These are phyloP conservation scores for Quercus cerris DNA, from an alignment of 306 rosid species.

Conservation along the genomic window DNA sequence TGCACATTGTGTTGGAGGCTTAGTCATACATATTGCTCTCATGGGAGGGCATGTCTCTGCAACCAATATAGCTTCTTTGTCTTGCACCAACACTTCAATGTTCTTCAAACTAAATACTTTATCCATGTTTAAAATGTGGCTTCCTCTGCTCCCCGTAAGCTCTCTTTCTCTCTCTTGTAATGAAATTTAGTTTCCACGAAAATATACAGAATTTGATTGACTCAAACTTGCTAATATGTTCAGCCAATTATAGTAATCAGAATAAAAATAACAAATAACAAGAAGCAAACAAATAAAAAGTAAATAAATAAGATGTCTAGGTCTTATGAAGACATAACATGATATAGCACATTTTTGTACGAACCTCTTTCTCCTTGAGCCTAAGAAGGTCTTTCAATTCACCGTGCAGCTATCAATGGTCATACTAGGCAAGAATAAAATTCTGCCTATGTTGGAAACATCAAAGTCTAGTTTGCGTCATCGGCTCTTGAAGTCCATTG, in stretches of 20 bases:
- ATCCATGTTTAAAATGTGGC: conserved; percentile 35
- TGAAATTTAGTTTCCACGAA: background rate
- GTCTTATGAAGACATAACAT: too few species aligned
- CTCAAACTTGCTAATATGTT: background rate
- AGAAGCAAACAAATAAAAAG: background rate
- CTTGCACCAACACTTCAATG: conserved; percentile 42
- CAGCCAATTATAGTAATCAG: background rate
- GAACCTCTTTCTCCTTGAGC: background rate
- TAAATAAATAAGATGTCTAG: too few species aligned
- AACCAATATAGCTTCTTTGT: conserved; percentile 28
- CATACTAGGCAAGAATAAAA: conserved; percentile 28
- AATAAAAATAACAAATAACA: background rate
- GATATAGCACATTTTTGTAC: background rate
- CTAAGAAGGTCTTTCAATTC: background rate
- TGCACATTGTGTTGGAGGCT: conserved; percentile 41
- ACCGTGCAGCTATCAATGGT: conserved; percentile 28
- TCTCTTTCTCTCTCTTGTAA: background rate
- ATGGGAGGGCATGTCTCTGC: conserved; percentile 36
- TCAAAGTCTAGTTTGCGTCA: conserved; percentile 20
- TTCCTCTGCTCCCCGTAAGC: conserved; percentile 29
- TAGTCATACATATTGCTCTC: conserved; percentile 31
- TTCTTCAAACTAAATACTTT: conserved; percentile 28
- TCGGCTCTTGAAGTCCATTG: conserved; percentile 19
- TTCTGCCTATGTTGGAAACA: conserved; percentile 23
- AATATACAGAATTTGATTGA: background rate